Evolutionary conservation across 495 filamentous ascomycete species (phyloP), one percentile per base, ranked within the genome.

Genomic region (Hyaloscypha bicolor): DNA sequence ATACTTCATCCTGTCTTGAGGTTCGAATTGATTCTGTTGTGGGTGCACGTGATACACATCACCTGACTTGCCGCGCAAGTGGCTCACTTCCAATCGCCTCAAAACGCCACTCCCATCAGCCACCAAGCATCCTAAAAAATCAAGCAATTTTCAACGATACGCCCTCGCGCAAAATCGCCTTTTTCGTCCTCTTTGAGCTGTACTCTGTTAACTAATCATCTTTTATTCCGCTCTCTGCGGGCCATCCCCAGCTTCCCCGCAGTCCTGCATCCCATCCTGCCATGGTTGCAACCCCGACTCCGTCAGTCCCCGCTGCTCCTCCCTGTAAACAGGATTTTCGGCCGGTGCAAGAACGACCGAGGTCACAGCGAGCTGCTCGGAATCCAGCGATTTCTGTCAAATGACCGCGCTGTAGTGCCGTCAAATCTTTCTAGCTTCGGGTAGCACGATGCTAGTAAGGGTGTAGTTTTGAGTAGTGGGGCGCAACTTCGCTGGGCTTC

Each of bases 281-380:
- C 30, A 31, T 6, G 16, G 9, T 1, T 37, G 30, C 31, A 60
- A 4, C n/a, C 30, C 30, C 29, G 11, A 31, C n/a, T 12, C 60
- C 60, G 60, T 63, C 60, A 63, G 60, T 63, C 45, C 60, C 60
- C 60, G 60, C 29, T n/a, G 21, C 22, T 32, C 11, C 1, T 48
- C 5, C 21, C 53, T 16, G 6, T 56, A 31, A 56, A 6, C 53
- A 29, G 53, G 53, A 42, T 42, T 61, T n/a, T 11, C 59, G 37
- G 14, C 32, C 19, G 35, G 35, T 37, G 35, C 35, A 37, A 37
- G 35, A 37, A 37, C 35, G 21, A 29, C 59, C 14, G 39, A 35
- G 22, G 45, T n/a, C 21, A 9, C 9, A n/a, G 11, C 14, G 31
- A 42, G 22, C 3, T 21, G 35, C n/a, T 39, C 33, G 30, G 25